These are phyloP conservation scores for Albophoma yamanashiensis DNA, from an alignment of 2,329 filamentous ascomycete genomes.

Conservation along the genomic window DNA sequence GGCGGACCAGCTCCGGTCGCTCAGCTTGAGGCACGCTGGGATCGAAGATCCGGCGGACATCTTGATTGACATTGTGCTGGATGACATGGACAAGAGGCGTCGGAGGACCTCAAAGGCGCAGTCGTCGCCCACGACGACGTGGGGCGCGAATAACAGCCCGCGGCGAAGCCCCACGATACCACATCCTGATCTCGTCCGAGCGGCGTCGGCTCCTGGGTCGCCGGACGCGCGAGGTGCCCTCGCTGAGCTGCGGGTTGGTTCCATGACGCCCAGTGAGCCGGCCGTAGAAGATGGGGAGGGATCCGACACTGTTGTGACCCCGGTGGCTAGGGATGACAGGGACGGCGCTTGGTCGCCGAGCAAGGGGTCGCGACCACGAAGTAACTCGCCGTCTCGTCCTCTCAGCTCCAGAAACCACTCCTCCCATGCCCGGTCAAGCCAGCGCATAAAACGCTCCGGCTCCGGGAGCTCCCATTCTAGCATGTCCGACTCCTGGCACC, in stretches of 20 bases:
- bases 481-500: conserved; percentile 52
- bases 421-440: conserved; percentile 53
- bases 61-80: conserved; percentile 83
- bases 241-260: conserved; percentile 46
- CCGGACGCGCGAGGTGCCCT: conserved; percentile 37
- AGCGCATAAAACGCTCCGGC: conserved; percentile 74
- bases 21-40: conserved; percentile 78
- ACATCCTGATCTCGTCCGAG: conserved; percentile 56
- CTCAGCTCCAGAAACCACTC: conserved; percentile 63
- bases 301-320: conserved; percentile 24
- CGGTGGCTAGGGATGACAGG: conserved; percentile 33
- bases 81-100: conserved; percentile 89
- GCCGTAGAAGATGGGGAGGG: conserved; percentile 30
- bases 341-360: conserved; percentile 33
- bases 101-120: conserved; percentile 81
- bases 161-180: conserved; percentile 52
- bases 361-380: conserved; percentile 49
- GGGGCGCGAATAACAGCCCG: conserved; percentile 46
- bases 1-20: conserved; percentile 80
- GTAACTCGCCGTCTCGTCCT: conserved; percentile 72
- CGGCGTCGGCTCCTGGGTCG: conserved; percentile 58
- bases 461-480: conserved; percentile 90
- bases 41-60: conserved; percentile 87
- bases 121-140: conserved; percentile 64
- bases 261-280: conserved; percentile 43